A percentile compares a stretch with the other conserved stretches of the same genome.
phyloP scores from a whole-genome alignment of 2,329 filamentous ascomycete genomes.

The Claviceps monticola region DNA sequence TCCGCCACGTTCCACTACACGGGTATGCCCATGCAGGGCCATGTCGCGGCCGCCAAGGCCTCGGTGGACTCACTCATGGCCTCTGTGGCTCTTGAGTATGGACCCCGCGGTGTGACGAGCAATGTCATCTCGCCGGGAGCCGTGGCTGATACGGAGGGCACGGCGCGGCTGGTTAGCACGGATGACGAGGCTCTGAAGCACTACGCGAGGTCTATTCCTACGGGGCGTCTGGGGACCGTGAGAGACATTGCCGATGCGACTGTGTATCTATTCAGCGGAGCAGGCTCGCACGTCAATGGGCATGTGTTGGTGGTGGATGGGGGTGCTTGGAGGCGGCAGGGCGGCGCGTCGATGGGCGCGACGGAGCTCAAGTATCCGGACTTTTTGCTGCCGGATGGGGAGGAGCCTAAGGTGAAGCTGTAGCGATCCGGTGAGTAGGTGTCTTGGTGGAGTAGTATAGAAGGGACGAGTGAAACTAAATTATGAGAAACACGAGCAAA shows the following conservation, averaged over 20 bases:
- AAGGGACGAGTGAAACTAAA: no score
- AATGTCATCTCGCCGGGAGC: slow-evolving; percentile 85
- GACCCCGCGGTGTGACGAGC: slow-evolving; percentile 70
- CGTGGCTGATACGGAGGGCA: slow-evolving; percentile 72
- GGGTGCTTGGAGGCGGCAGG: slow-evolving; percentile 40
- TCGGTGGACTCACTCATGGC: slow-evolving; percentile 75
- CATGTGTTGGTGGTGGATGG: slow-evolving; percentile 65
- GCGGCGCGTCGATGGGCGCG: slow-evolving; percentile 32
- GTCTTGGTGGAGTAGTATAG: no score
- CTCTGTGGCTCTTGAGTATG: slow-evolving; percentile 75
- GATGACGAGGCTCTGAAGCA: slow-evolving; percentile 18
- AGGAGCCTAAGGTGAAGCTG: slow-evolving; percentile 27
- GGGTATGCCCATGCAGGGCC: slow-evolving; percentile 70
- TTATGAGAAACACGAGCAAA: no score
- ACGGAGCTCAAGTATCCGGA: slow-evolving; percentile 37
- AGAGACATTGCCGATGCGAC: slow-evolving; percentile 90
- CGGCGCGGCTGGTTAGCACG: slow-evolving; percentile 44
- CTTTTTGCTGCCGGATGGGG: slow-evolving; percentile 23
- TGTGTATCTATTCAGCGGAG: slow-evolving; percentile 74
- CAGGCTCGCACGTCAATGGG: slow-evolving; percentile 76
- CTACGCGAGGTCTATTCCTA: slow-evolving; percentile 42
- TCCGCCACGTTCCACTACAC: slow-evolving; percentile 87
- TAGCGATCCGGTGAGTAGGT: slow-evolving; percentile 8
- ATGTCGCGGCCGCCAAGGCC: slow-evolving; percentile 86
- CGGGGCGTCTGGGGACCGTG: slow-evolving; percentile 63